Conservation (phyloP, 2,329 filamentous ascomycete species). For the Paraphaeosphaeria minitans region DNA sequence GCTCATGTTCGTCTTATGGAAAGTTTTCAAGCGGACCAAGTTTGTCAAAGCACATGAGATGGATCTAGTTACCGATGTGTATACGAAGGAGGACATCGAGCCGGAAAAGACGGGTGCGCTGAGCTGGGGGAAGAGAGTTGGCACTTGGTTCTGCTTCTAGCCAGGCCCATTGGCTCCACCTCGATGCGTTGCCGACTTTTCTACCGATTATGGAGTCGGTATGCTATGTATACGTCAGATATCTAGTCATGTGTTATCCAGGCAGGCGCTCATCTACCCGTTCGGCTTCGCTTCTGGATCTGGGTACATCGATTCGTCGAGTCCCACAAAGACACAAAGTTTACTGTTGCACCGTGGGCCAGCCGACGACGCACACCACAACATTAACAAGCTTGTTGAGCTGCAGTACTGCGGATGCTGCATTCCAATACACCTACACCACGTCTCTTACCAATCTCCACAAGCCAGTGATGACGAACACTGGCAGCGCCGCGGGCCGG, state of each 20-base stretch:
- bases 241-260: not conserved
- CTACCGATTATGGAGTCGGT: not conserved
- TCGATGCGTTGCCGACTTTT: not conserved
- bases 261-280: not conserved
- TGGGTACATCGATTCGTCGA: not conserved
- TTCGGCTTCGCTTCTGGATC: not conserved
- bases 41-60: conserved; percentile 32
- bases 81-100: conserved; percentile 37
- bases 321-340: not conserved
- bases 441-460: not conserved
- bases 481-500: not conserved
- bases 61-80: conserved; percentile 39
- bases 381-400: not conserved
- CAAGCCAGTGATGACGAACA: not conserved
- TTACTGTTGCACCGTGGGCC: not conserved
- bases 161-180: not conserved
- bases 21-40: conserved; percentile 35
- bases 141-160: conserved; percentile 37
- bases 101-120: conserved; percentile 30
- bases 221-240: not conserved
- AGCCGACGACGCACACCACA: not conserved
- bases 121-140: conserved; percentile 27
- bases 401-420: not conserved
- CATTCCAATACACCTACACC: not conserved
- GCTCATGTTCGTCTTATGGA: conserved; percentile 35